Conservation (phyloP, 495 filamentous ascomycete species). For the Podospora tetraspora region DNA sequence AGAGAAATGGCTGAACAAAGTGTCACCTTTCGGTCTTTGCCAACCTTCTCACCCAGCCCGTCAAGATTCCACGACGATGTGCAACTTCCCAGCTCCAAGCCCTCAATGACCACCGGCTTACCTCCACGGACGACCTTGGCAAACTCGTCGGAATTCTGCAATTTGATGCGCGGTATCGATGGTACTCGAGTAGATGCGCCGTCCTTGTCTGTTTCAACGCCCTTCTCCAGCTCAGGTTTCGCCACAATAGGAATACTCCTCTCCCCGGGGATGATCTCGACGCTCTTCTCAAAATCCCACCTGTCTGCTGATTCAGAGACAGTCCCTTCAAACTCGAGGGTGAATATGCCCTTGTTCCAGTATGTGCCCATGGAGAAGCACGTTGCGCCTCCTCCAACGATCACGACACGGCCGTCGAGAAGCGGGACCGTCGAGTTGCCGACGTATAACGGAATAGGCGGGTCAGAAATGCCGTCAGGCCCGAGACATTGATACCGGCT, state of each 20-base stretch:
- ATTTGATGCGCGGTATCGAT: slow-evolving; percentile 44
- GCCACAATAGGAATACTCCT: not conserved
- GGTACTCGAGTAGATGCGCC: slow-evolving; percentile 6
- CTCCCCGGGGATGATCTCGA: slow-evolving; percentile 25
- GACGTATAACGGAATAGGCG: slow-evolving; percentile 52
- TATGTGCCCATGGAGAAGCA: slow-evolving; percentile 71
- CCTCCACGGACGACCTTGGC: slow-evolving; percentile 49
- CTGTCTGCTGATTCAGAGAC: not conserved
- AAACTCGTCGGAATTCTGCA: slow-evolving; percentile 50
- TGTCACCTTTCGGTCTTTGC: slow-evolving; percentile 57
- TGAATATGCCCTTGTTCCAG: slow-evolving; percentile 31
- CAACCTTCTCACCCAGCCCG: slow-evolving; percentile 61
- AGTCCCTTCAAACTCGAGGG: slow-evolving; percentile 4
- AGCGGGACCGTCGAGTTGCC: slow-evolving; percentile 49
- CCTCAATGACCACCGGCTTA: slow-evolving; percentile 62
- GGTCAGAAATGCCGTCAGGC: not conserved
- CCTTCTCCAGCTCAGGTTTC: not conserved
- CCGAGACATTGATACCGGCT: slow-evolving; percentile 3
- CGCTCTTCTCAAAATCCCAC: slow-evolving; percentile 25
- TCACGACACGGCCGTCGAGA: slow-evolving; percentile 41
- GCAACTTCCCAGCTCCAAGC: slow-evolving; percentile 62
- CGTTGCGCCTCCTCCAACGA: slow-evolving; percentile 77
- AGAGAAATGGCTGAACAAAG: not conserved
- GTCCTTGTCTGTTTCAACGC: not conserved
- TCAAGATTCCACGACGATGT: slow-evolving; percentile 60